Conservation (phyloP, 2,329 filamentous ascomycete species). For the Fusarium gaditjirri region DNA sequence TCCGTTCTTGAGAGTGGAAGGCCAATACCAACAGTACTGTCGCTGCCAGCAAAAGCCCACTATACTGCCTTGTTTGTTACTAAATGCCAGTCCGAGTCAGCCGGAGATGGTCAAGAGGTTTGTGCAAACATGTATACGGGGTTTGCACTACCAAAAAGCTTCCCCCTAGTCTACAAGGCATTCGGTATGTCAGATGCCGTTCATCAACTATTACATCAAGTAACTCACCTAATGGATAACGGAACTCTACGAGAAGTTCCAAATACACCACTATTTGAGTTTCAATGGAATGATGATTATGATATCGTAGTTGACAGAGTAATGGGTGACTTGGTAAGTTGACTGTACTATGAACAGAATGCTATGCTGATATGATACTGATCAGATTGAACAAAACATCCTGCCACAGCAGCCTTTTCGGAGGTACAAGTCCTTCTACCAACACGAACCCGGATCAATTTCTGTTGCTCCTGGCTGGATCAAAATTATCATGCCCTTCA, state of each 20-base stretch:
- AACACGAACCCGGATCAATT: background rate
- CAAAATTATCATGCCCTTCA: background rate
- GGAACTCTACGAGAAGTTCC: background rate
- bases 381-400: background rate
- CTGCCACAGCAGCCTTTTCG: background rate
- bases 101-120: accelerated
- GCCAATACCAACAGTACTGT: background rate
- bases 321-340: background rate
- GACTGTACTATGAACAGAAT: accelerated
- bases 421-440: background rate
- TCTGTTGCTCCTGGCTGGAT: background rate
- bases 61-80: background rate
- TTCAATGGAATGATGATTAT: accelerated
- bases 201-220: background rate
- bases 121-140: too few species aligned
- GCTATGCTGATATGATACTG: background rate
- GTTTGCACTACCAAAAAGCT: accelerated
- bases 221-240: accelerated
- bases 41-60: background rate
- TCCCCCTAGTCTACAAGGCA: background rate
- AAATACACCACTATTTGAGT: background rate
- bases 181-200: accelerated
- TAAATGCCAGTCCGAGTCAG: accelerated
- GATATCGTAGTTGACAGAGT: background rate
- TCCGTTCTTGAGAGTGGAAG: background rate